Evolutionary conservation across 169 alveolate genomes (phyloP).

Genomic region (Cryptosporidium bovis): DNA sequence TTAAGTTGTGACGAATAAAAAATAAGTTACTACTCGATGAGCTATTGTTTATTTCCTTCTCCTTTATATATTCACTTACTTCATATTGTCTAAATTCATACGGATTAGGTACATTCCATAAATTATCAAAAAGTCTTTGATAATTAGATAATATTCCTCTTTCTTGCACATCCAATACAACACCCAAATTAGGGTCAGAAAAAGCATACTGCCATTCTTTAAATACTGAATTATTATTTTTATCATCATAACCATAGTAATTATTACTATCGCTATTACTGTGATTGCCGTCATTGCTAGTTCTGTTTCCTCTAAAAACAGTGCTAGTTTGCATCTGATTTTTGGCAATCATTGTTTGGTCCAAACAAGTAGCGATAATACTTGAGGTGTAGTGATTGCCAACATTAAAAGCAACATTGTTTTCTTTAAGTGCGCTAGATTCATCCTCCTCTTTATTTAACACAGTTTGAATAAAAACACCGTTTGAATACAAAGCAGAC

Average conservation of each 20-base stretch:
- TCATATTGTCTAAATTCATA: neutral
- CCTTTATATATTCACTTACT: no score
- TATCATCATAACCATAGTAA: neutral
- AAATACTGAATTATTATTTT: neutral
- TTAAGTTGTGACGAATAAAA: conserved; percentile 34
- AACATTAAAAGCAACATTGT: neutral
- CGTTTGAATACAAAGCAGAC: conserved; percentile 29
- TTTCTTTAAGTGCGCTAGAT: neutral
- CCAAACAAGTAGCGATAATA: conserved; percentile 44
- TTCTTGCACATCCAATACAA: conserved; percentile 29
- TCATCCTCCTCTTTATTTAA: neutral
- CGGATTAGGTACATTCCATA: conserved; percentile 73
- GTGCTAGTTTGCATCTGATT: neutral
- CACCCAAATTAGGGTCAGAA: conserved; percentile 38
- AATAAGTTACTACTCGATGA: neutral
- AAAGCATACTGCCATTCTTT: conserved; percentile 66
- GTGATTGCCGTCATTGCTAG: no score
- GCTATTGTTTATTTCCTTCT: neutral
- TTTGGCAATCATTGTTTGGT: conserved; percentile 46
- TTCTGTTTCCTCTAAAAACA: no score
- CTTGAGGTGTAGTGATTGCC: conserved; percentile 2
- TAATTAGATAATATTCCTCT: conserved; percentile 7
- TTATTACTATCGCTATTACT: no score
- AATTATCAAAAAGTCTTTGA: conserved; percentile 55
- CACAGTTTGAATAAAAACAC: conserved; percentile 41